Evolutionary conservation across 495 filamentous ascomycete species (phyloP), one percentile per base, ranked within the genome.

Genomic region (Penicillium turbatum): DNA sequence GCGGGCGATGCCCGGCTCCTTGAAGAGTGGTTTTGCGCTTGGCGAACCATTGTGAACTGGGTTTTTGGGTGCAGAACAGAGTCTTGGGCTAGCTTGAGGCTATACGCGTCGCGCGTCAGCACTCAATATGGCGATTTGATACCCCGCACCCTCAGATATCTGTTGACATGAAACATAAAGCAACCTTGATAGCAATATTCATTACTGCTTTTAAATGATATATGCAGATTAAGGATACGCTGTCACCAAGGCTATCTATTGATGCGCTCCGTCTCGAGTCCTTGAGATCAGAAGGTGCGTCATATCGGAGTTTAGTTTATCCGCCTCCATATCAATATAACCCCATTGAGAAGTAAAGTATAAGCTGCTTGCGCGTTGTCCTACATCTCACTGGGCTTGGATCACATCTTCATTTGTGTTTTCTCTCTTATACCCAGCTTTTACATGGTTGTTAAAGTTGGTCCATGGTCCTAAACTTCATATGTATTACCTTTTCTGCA

Each of bases 21-120:
- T 9, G 52, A 12, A 13, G 63, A 43, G 39, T 57, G 62, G 41
- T 47, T 52, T 51, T 52, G 39, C 13, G 53, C 51, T 43, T 60
- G 65, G 39, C 59, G 59, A 42, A 47, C 54, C 69, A 72, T 72
- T 12, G 17, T 27, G 51, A 27, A 10, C 12, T 19, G 7, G 1
- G 19, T 26, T 2, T 1, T 30, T 24, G 29, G 5, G 30, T 19
- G 38, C n/a, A n/a, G n/a, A n/a, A n/a, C 51, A 64, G 58, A 35
- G 27, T n/a, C 1, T 32, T 29, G 4, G 12, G 10, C 30, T 13
- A 56, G 17, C 35, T 26, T 19, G 31, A 31, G 5, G 51, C 30
- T 46, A 13, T 39, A 39, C 51, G 51, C 41, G 40, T 53, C 48
- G 29, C 48, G 48, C 29, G 30, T 51, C 49, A 43, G 48, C 49